These are phyloP conservation scores for Byssoonygena ceratinophila DNA, from an alignment of 2,329 filamentous ascomycete genomes.

Conservation along the genomic window DNA sequence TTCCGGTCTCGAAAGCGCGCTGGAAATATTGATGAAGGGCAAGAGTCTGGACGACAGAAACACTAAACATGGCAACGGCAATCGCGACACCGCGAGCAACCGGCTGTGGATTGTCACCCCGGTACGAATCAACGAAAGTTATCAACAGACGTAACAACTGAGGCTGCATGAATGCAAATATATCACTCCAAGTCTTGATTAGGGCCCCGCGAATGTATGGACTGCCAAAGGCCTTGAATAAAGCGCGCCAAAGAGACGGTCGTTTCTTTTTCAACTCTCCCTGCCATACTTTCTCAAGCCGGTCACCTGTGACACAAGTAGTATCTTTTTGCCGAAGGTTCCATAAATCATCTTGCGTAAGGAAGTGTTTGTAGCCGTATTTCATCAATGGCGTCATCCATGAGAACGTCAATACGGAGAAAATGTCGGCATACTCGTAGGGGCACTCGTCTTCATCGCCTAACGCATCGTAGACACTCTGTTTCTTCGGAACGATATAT, in stretches of 20 bases:
- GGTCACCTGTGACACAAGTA: slow-evolving; percentile 59
- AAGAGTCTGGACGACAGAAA: slow-evolving; percentile 75
- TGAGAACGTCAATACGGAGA: slow-evolving; percentile 84
- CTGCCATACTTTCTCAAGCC: slow-evolving; percentile 66
- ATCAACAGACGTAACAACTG: slow-evolving; percentile 81
- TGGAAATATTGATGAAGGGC: slow-evolving; percentile 98
- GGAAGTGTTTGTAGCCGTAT: slow-evolving; percentile 77
- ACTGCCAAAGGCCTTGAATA: slow-evolving; percentile 73
- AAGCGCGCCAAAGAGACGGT: slow-evolving; percentile 76
- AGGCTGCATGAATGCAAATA: slow-evolving; percentile 78
- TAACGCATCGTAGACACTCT: slow-evolving; percentile 57
- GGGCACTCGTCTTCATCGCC: slow-evolving; percentile 57
- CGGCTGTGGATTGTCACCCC: slow-evolving; percentile 55
- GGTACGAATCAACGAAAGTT: slow-evolving; percentile 69
- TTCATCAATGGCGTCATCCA: slow-evolving; percentile 99
- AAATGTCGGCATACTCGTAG: slow-evolving; percentile 84
- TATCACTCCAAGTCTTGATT: slow-evolving; percentile 83
- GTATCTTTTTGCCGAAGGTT: slow-evolving; percentile 71
- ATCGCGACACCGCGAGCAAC: slow-evolving; percentile 76
- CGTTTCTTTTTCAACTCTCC: slow-evolving; percentile 60
- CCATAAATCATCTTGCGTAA: slow-evolving; percentile 95
- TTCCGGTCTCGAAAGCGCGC: slow-evolving; percentile 83
- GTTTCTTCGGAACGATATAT: slow-evolving; percentile 74
- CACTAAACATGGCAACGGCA: slow-evolving; percentile 80
- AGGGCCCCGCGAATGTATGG: slow-evolving; percentile 71